Evolutionary conservation across 2,329 filamentous ascomycete species (phyloP).

Genomic region (Lachnellula cervina): DNA sequence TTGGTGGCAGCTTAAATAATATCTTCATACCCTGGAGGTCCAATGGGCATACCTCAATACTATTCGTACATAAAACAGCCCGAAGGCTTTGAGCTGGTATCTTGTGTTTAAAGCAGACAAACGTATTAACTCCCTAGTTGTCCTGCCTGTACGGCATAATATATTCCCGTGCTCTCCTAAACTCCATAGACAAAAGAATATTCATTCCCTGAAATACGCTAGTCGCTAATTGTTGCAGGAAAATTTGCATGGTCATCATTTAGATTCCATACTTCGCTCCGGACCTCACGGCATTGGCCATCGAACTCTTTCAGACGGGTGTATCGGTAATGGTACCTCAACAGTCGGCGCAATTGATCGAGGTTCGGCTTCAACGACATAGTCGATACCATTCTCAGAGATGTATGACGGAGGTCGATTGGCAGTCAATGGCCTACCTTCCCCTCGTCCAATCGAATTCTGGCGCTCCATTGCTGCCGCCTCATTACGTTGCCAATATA

Average conservation of each 20-base stretch:
- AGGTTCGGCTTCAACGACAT: conserved; percentile 63
- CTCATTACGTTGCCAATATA: conserved; percentile 73
- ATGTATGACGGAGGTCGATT: conserved; percentile 69
- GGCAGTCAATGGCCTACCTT: conserved; percentile 25
- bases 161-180: not conserved
- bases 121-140: not conserved
- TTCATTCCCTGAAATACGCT: conserved; percentile 2
- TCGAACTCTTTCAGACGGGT: conserved; percentile 42
- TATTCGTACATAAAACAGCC: not conserved
- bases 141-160: not conserved
- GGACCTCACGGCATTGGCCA: conserved; percentile 1
- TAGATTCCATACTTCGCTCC: not conserved
- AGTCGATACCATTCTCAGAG: conserved; percentile 69
- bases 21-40: not conserved
- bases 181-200: conserved; percentile 5
- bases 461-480: conserved; percentile 21
- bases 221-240: conserved; percentile 3
- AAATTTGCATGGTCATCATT: not conserved
- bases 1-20: not conserved
- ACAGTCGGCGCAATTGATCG: conserved; percentile 49
- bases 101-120: not conserved
- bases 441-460: conserved; percentile 7
- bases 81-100: not conserved
- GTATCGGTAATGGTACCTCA: conserved; percentile 41
- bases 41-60: not conserved